Conservation (phyloP, 768 basidiomycete genomes). For the Tricholoma sp. region DNA sequence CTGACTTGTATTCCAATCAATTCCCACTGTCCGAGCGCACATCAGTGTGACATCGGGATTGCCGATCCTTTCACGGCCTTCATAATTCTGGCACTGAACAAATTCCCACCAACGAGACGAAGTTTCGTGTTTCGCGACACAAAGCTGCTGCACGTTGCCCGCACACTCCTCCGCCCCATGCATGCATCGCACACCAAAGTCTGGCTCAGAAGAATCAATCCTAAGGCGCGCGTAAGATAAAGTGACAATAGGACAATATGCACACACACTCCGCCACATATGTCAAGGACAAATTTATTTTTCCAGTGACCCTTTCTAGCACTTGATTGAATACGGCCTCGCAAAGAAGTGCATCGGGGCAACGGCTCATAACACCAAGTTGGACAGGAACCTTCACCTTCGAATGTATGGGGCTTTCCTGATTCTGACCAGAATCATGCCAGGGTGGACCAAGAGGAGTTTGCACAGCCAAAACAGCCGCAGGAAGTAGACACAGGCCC, state of each 20-base stretch:
- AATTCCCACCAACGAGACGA: slow-evolving; percentile 75
- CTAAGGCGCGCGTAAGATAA: slow-evolving; percentile 29
- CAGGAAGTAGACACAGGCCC: not conserved
- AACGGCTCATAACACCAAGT: slow-evolving; percentile 49
- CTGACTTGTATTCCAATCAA: slow-evolving; percentile 63
- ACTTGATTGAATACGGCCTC: slow-evolving; percentile 75
- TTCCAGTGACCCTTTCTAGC: slow-evolving; percentile 51
- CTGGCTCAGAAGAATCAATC: slow-evolving; percentile 55
- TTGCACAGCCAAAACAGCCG: not conserved
- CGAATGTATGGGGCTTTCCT: not conserved
- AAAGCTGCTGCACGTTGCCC: slow-evolving; percentile 87
- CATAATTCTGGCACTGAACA: slow-evolving; percentile 73
- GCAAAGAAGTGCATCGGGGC: slow-evolving; percentile 81
- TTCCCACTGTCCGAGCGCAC: slow-evolving; percentile 58
- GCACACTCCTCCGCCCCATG: slow-evolving; percentile 81
- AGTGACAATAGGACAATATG: slow-evolving; percentile 9
- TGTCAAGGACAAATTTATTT: slow-evolving; percentile 62
- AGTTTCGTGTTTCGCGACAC: slow-evolving; percentile 57
- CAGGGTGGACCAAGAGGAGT: not conserved
- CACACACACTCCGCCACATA: slow-evolving; percentile 70
- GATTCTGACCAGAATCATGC: not conserved
- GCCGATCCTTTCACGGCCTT: slow-evolving; percentile 61
- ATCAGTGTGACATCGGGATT: slow-evolving; percentile 52
- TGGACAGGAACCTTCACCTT: slow-evolving; percentile 42
- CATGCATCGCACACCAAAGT: slow-evolving; percentile 75